Evolutionary conservation across 2,329 filamentous ascomycete species (phyloP).

Genomic region (Penicillium sp.): DNA sequence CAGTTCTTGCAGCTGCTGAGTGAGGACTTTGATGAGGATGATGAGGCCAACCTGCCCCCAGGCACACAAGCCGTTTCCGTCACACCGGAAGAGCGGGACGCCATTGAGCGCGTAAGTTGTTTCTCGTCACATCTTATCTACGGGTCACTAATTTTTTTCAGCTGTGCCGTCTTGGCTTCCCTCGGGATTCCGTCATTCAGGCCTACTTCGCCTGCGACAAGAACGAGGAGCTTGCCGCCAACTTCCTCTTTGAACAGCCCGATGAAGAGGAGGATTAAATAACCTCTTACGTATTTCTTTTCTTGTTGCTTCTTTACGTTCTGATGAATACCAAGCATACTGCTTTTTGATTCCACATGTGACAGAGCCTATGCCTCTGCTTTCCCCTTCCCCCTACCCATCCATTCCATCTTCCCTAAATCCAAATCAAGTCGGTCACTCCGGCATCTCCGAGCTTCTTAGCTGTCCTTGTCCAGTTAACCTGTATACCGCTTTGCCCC

Average conservation of each 20-base stretch:
- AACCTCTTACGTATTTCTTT: constrained; percentile 3
- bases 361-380: constrained; percentile 8
- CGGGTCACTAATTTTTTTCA: constrained; percentile 37
- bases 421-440: constrained; percentile 2
- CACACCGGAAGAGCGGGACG: constrained; percentile 93
- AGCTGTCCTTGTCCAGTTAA: neutral
- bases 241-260: constrained; percentile 96
- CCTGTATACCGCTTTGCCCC: constrained; percentile 3
- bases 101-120: constrained; percentile 84
- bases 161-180: constrained; percentile 91
- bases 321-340: constrained; percentile 32
- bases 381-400: constrained; percentile 1
- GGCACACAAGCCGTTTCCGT: constrained; percentile 88
- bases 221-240: constrained; percentile 97
- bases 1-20: constrained; percentile 89
- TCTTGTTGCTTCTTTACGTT: constrained; percentile 21
- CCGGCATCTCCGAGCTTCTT: constrained; percentile 6
- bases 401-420: constrained; percentile 5
- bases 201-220: constrained; percentile 99
- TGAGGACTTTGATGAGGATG: constrained; percentile 70
- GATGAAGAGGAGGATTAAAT: constrained; percentile 65
- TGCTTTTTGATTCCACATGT: constrained; percentile 18
- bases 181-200: constrained; percentile 90
- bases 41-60: constrained; percentile 74
- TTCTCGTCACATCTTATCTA: neutral